Evolutionary conservation across 2,329 filamentous ascomycete species (phyloP).

Genomic region (Colletotrichum sansevieriae): DNA sequence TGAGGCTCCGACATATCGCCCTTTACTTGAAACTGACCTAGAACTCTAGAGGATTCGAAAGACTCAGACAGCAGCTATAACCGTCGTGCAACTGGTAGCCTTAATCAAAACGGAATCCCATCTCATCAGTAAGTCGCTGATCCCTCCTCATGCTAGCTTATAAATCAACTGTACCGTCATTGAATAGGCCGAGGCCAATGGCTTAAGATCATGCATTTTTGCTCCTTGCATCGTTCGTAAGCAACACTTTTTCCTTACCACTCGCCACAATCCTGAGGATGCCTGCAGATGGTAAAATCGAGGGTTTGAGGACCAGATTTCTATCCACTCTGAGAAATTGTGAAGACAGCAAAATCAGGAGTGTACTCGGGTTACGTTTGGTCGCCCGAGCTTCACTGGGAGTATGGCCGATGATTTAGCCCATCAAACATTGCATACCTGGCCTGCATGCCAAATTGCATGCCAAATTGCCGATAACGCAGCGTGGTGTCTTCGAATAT

Average conservation of each 20-base stretch:
- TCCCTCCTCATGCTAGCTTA: slow-evolving; percentile 49
- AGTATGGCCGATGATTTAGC: background rate
- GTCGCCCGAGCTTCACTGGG: background rate
- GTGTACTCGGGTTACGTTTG: background rate
- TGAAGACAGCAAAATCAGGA: slow-evolving; percentile 1
- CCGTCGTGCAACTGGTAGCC: background rate
- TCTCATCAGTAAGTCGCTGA: background rate
- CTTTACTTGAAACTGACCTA: slow-evolving; percentile 53
- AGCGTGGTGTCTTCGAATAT: slow-evolving; percentile 58
- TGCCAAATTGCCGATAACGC: slow-evolving; percentile 64
- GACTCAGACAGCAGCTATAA: background rate
- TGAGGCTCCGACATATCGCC: slow-evolving; percentile 56
- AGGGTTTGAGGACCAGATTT: background rate
- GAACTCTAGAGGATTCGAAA: background rate
- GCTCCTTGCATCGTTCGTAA: slow-evolving; percentile 65
- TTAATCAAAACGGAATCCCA: fast-evolving
- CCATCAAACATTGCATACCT: slow-evolving; percentile 49
- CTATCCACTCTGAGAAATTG: slow-evolving; percentile 10
- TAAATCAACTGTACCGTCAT: slow-evolving; percentile 58
- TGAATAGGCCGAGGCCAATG: slow-evolving; percentile 55
- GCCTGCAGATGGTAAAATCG: background rate
- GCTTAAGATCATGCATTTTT: slow-evolving; percentile 65
- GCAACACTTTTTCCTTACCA: slow-evolving; percentile 16
- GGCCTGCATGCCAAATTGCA: slow-evolving; percentile 57
- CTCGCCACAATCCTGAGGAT: background rate